phyloP scores from a whole-genome alignment of 1,284 basidiomycete species.

The Ceratobasidium sp. region DNA sequence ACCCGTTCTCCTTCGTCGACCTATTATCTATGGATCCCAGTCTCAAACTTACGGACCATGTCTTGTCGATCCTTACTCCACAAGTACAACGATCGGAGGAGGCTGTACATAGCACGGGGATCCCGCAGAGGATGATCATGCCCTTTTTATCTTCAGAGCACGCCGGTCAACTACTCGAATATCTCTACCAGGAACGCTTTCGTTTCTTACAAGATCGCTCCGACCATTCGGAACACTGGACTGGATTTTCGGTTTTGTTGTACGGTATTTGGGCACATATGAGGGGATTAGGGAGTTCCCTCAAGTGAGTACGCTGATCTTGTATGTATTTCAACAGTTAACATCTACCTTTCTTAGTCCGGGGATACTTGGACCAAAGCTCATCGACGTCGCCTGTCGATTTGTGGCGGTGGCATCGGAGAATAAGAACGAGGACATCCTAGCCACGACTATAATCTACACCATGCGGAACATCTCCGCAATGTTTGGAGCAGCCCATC shows the following conservation, averaged over 20 bases:
- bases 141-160: neutral
- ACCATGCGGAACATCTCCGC: conserved; percentile 2
- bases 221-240: neutral
- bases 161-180: neutral
- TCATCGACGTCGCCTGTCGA: neutral
- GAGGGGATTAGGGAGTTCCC: neutral
- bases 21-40: neutral
- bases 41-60: neutral
- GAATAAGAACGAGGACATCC: neutral
- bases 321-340: neutral
- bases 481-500: too few relatives aligned
- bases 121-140: neutral
- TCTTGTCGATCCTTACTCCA: neutral
- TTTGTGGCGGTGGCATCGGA: neutral
- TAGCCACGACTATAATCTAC: neutral
- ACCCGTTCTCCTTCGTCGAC: neutral
- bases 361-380: neutral
- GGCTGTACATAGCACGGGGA: neutral
- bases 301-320: neutral
- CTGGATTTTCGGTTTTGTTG: neutral
- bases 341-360: neutral
- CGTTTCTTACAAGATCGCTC: neutral
- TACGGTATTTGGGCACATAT: conserved; percentile 2
- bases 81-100: neutral
- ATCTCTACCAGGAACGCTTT: neutral